Percentiles rank a stretch among this genome's conserved stretches.
Evolutionary conservation across 108 stramenopile species (phyloP).

Genomic region (Conticribra guillardii): DNA sequence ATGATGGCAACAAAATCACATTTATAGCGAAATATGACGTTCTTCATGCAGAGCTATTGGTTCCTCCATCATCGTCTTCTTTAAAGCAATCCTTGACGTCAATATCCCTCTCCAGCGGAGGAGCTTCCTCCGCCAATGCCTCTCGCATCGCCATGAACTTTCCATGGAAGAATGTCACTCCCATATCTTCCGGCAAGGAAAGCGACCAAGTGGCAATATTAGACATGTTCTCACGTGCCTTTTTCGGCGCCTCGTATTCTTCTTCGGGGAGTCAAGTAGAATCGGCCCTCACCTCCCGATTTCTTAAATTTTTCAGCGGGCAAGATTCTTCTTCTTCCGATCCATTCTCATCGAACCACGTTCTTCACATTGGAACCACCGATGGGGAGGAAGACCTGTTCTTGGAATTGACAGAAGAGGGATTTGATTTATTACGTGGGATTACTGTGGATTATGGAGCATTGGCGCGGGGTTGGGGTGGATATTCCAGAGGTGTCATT

Average conservation of each 20-base stretch:
- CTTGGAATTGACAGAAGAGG: conserved; percentile 71
- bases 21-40: conserved; percentile 32
- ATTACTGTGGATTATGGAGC: conserved; percentile 52
- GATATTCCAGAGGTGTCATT: conserved; percentile 76
- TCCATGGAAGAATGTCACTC: conserved; percentile 37
- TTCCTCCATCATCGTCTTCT: conserved; percentile 1
- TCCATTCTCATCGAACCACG: conserved; percentile 26
- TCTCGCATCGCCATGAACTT: conserved; percentile 32
- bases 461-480: conserved; percentile 53
- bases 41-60: conserved; percentile 12
- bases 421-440: conserved; percentile 53
- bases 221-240: conserved; percentile 59
- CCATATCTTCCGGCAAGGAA: conserved; percentile 12
- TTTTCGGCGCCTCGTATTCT: conserved; percentile 36
- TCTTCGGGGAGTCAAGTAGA: neutral
- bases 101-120: too few relatives aligned
- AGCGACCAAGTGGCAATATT: conserved; percentile 38
- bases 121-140: neutral
- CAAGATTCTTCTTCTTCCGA: neutral
- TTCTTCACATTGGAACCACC: conserved; percentile 61
- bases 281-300: conserved; percentile 1
- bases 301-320: conserved; percentile 11
- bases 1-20: conserved; percentile 11
- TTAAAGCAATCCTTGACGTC: neutral
- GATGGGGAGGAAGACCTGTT: conserved; percentile 66